Evolutionary conservation across 805 yeast species (phyloP).

Genomic region (Myxozyma mucilagina): DNA sequence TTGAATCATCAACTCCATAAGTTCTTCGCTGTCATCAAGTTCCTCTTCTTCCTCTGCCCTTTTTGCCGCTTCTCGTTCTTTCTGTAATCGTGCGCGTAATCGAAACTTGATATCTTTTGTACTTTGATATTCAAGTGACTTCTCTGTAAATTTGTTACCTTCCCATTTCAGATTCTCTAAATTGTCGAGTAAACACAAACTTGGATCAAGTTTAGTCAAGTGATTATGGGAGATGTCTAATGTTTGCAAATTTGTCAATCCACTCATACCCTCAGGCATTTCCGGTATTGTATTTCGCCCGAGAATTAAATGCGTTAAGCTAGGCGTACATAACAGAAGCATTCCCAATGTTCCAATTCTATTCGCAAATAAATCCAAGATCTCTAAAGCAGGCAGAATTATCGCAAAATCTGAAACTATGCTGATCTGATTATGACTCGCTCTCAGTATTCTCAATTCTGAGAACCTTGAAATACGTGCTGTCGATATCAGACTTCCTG

Average conservation of each 20-base stretch:
- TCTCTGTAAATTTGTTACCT: slow-evolving; percentile 28
- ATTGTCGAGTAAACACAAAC: slow-evolving; percentile 16
- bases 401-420: slow-evolving; percentile 29
- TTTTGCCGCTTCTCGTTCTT: slow-evolving; percentile 1
- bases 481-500: slow-evolving; percentile 25
- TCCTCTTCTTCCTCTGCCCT: background rate
- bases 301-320: slow-evolving; percentile 10
- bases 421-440: slow-evolving; percentile 22
- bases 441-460: slow-evolving; percentile 15
- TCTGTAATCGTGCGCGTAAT: slow-evolving; percentile 16
- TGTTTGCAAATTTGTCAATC: slow-evolving; percentile 5
- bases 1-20: slow-evolving; percentile 10
- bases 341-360: slow-evolving; percentile 21
- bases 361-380: slow-evolving; percentile 21
- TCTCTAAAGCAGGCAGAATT: slow-evolving; percentile 26
- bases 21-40: slow-evolving; percentile 6
- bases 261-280: slow-evolving; percentile 22
- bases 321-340: slow-evolving; percentile 28
- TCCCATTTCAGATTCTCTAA: slow-evolving; percentile 24
- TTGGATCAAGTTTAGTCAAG: slow-evolving; percentile 17
- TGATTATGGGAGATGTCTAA: slow-evolving; percentile 22
- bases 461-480: slow-evolving; percentile 24
- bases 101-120: slow-evolving; percentile 13
- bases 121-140: slow-evolving; percentile 8
- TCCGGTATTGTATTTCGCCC: slow-evolving; percentile 16